Conservation (phyloP, 2,329 filamentous ascomycete species). For the Arthrinium phaeospermum region DNA sequence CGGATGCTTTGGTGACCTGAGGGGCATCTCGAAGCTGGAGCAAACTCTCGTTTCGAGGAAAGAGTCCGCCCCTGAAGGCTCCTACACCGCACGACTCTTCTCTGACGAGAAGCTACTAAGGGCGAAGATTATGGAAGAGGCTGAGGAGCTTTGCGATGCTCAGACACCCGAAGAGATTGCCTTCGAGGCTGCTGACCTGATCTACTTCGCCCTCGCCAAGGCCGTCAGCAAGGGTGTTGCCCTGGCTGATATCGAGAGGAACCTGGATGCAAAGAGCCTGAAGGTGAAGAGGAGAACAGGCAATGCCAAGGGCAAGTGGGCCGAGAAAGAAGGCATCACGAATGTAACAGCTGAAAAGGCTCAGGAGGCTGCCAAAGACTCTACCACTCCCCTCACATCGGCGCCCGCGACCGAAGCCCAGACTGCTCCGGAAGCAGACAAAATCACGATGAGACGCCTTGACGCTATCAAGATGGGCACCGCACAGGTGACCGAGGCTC, state of each 20-base stretch:
- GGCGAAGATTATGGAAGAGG: conserved; percentile 99
- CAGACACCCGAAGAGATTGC: conserved; percentile 82
- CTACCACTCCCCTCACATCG: conserved; percentile 39
- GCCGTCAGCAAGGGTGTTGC: conserved; percentile 84
- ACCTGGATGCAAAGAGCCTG: conserved; percentile 90
- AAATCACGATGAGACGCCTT: conserved; percentile 84
- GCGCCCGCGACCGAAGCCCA: conserved; percentile 50
- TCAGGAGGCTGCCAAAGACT: conserved; percentile 42
- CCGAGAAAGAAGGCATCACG: conserved; percentile 77
- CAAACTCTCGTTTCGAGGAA: conserved; percentile 86
- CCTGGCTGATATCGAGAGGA: conserved; percentile 88
- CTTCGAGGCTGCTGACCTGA: conserved; percentile 91
- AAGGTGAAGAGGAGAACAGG: conserved; percentile 94
- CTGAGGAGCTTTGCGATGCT: conserved; percentile 91
- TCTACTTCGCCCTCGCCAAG: conserved; percentile 95
- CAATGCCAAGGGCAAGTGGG: conserved; percentile 93
- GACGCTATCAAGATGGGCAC: conserved; percentile 69
- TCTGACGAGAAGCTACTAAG: conserved; percentile 86
- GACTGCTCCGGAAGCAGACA: conserved; percentile 43
- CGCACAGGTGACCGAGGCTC: conserved; percentile 71
- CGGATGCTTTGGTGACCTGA: conserved; percentile 88
- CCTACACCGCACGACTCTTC: conserved; percentile 93
- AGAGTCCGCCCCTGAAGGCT: conserved; percentile 81
- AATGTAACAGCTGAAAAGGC: conserved; percentile 39
- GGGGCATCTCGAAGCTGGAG: conserved; percentile 82